phyloP scores from a whole-genome alignment of 441 rosid species.

The Jatropha multifida region DNA sequence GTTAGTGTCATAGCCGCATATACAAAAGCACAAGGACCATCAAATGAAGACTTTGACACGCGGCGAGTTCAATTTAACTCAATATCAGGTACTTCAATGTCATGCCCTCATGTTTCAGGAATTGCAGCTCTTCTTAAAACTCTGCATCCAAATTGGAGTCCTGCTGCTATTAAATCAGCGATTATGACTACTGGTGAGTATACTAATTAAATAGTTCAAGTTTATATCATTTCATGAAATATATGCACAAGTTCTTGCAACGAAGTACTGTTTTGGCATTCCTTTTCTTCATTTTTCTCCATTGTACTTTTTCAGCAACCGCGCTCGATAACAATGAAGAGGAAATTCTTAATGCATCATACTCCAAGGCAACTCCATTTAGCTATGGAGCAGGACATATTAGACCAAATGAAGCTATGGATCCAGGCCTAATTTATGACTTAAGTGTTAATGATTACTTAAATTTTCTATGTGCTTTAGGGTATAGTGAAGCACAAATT shows the following conservation, averaged over 20 bases:
- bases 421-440: slow-evolving; percentile 70
- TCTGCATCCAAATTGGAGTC: slow-evolving; percentile 53
- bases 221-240: background rate
- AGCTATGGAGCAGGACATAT: slow-evolving; percentile 62
- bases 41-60: slow-evolving; percentile 34
- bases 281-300: background rate
- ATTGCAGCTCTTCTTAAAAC: slow-evolving; percentile 54
- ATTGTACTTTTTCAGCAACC: slow-evolving; percentile 18
- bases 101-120: slow-evolving; percentile 73
- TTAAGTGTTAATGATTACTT: slow-evolving; percentile 41
- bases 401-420: slow-evolving; percentile 59
- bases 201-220: background rate
- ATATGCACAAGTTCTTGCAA: background rate
- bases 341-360: slow-evolving; percentile 41
- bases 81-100: slow-evolving; percentile 63
- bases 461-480: slow-evolving; percentile 51
- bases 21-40: slow-evolving; percentile 38
- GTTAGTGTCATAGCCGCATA: slow-evolving; percentile 57
- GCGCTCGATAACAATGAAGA: slow-evolving; percentile 42
- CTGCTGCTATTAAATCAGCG: slow-evolving; percentile 63
- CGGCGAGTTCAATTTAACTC: slow-evolving; percentile 38
- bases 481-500: slow-evolving; percentile 42
- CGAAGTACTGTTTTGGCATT: no score
- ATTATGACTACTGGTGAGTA: slow-evolving; percentile 61
- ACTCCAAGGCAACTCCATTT: slow-evolving; percentile 51